Conservation (phyloP, 257 asterid species). For the Lycium ferocissimum region DNA sequence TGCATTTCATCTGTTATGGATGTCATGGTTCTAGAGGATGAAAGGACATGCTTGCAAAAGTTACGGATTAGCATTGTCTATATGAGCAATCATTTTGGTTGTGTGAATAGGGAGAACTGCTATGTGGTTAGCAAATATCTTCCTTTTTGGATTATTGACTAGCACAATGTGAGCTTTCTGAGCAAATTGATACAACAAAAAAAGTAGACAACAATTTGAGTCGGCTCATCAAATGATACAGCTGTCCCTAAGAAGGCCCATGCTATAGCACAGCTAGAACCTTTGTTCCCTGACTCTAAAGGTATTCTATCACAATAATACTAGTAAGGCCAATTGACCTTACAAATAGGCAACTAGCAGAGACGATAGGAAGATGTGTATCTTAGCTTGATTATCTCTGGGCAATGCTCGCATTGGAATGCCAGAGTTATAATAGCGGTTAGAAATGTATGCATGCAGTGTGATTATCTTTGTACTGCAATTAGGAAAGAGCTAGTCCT, state of each 20-base stretch:
- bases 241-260: background rate
- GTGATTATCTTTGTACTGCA: constrained; percentile 6
- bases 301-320: background rate
- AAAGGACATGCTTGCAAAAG: constrained; percentile 9
- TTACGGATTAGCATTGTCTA: background rate
- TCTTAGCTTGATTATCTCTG: background rate
- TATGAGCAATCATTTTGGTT: background rate
- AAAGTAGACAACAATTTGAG: background rate
- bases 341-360: background rate
- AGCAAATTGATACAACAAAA: background rate
- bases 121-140: background rate
- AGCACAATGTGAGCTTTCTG: background rate
- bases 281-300: background rate
- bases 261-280: background rate
- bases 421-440: background rate
- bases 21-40: background rate
- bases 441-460: background rate
- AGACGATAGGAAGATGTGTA: background rate
- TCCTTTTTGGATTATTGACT: background rate
- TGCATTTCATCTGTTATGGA: background rate
- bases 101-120: background rate
- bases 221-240: background rate
- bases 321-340: background rate
- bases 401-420: background rate
- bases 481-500: constrained; percentile 12